A percentile compares a stretch with the other conserved stretches of the same genome.
Evolutionary conservation across 257 asterid genomes (phyloP).

Genomic region (Paulownia fortunei): DNA sequence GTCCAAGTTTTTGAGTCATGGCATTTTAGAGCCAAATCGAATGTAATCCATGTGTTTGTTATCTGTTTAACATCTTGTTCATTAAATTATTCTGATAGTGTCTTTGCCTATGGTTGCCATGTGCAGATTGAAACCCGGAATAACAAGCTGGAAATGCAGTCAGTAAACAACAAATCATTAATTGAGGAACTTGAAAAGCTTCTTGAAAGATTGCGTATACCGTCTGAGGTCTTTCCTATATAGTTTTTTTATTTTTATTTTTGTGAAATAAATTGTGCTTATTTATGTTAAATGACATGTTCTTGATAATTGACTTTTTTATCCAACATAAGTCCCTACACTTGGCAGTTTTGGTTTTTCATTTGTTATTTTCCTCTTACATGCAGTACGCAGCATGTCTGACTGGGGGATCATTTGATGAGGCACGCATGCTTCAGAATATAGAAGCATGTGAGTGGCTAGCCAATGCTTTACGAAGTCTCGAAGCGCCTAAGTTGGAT

Average conservation of each 20-base stretch:
- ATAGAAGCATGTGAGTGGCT: constrained; percentile 98
- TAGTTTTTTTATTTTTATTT: neutral
- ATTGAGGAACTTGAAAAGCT: constrained; percentile 96
- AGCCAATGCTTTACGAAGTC: constrained; percentile 65
- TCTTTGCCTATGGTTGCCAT: constrained; percentile 18
- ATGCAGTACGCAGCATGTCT: constrained; percentile 79
- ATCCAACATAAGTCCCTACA: neutral
- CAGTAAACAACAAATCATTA: constrained; percentile 84
- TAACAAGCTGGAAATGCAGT: constrained; percentile 98
- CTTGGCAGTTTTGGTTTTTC: constrained; percentile 25
- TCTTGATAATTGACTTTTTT: constrained; percentile 12
- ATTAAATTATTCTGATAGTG: constrained; percentile 17
- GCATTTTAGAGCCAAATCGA: constrained; percentile 10
- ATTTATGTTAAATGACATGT: neutral
- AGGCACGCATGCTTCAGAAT: constrained; percentile 83
- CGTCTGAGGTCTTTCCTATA: constrained; percentile 72
- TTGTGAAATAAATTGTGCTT: constrained; percentile 13
- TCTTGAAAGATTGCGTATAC: constrained; percentile 79
- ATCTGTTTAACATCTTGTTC: constrained; percentile 10
- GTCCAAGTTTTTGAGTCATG: constrained; percentile 1
- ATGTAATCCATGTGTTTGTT: constrained; percentile 15
- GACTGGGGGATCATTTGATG: constrained; percentile 88
- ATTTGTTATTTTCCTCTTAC: constrained; percentile 27
- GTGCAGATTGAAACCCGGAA: constrained; percentile 92
- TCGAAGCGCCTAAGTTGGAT: constrained; percentile 85